Evolutionary conservation across 306 rosid genomes (phyloP), one percentile per base, ranked within the genome.

Genomic region (Oxytropis ochrocephala): DNA sequence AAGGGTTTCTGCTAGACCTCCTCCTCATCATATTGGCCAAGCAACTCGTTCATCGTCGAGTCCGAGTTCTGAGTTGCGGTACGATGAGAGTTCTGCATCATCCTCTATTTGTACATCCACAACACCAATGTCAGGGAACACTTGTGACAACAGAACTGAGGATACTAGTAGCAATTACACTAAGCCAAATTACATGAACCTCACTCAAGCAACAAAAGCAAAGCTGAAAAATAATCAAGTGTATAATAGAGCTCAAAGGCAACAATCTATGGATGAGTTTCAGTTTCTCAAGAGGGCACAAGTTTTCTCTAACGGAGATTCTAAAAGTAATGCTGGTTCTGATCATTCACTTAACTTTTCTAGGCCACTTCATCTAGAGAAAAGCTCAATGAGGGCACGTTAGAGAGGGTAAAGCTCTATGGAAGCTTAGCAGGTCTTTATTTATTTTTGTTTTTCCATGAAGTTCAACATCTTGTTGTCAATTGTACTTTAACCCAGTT

Each of bases 231-330:
- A 35, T 16, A 68, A 69, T 73, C 79, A 70, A 47, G 59, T 53
- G 36, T 73, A 84, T 60, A 82, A 84, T 14, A 77, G 98, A 81
- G 75, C 80, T 69, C 90, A 86, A 52, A 88, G 96, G 87, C 99
- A 95, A 75, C 99, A 95, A 14, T 91, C 99, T 53, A 89, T 87
- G 99, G 99, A 95, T 42, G 97, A 91, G 80, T 91, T 84, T 77
- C 96, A 95, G 51, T 91, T 91, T 72, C 67, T 89, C 69, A 83
- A 86, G 73, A 89, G 75, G 69, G 89, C 79, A 11, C 86, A 75
- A 12, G 80, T 71, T 81, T 84, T 87, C 79, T 78, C 88, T 2
- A 82, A 82, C 70, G 96, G 79, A 58, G 97, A 91, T 73, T 84
- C 95, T 32, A 91, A 89, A 78, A 95, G 96, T 76, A 84, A 74